A percentile compares a stretch with the other conserved stretches of the same genome.
These are phyloP conservation scores for Pugionium cornutum DNA, from an alignment of 345 rosid species.

Conservation along the genomic window DNA sequence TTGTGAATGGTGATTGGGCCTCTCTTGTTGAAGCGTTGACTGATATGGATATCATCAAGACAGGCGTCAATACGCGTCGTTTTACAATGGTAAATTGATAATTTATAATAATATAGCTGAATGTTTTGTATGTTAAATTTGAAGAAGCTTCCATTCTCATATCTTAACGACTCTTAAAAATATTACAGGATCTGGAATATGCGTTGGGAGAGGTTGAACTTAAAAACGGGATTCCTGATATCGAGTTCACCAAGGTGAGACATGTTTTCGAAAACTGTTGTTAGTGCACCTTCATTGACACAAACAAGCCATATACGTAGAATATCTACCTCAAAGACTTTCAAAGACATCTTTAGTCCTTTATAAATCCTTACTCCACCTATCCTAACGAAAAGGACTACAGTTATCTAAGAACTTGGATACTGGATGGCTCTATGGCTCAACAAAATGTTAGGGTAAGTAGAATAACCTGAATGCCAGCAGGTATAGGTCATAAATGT, in stretches of 20 bases:
- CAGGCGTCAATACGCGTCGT: conserved; percentile 67
- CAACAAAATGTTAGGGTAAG: not conserved
- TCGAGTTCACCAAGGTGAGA: conserved; percentile 91
- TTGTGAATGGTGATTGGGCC: conserved; percentile 90
- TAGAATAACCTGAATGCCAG: not conserved
- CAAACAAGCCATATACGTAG: not conserved
- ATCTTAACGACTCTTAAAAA: conserved; percentile 27
- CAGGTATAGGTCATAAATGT: not conserved
- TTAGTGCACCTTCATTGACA: conserved; percentile 24
- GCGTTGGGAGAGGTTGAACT: conserved; percentile 80
- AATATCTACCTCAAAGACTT: not conserved
- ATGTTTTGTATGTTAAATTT: not conserved
- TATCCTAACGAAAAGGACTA: not conserved
- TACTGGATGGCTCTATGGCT: not conserved
- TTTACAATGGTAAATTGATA: conserved; percentile 65
- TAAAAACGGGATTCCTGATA: conserved; percentile 84
- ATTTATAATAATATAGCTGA: not conserved
- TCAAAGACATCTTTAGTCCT: conserved; percentile 5
- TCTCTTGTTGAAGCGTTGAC: conserved; percentile 71
- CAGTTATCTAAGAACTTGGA: not conserved
- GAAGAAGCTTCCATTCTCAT: conserved; percentile 21
- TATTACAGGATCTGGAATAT: conserved; percentile 79
- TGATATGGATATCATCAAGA: conserved; percentile 92
- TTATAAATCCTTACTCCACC: not conserved
- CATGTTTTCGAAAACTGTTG: conserved; percentile 18